Evolutionary conservation across 495 filamentous ascomycete species (phyloP), one percentile per base, ranked within the genome.

Genomic region (Neurospora pannonica): DNA sequence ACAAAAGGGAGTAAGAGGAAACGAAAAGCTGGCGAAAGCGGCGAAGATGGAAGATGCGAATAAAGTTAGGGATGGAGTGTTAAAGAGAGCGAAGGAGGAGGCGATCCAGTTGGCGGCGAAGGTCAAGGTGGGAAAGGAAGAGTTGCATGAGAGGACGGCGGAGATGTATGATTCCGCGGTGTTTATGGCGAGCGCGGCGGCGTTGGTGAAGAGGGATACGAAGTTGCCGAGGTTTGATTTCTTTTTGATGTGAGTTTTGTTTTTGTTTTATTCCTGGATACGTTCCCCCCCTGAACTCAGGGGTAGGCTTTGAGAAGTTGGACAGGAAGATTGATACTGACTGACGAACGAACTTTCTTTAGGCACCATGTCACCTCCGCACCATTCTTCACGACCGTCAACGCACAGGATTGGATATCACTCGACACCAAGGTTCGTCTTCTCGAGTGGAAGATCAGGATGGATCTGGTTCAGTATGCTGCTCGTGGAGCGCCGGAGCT

Each of bases 191-290:
- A 80, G 83, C 4, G 84, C 87, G 2, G 84, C 86, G 11, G 88
- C 94, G 2, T 67, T 67, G 15, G 86, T 78, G 71, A 38, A n/a
- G 70, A 48, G 92, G 75, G 82, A 88, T 43, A 84, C 85, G 5
- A 92, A 95, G 76, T 72, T 84, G 21, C 81, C 90, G 74, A 93
- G 90, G 77, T 85, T 94, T 75, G 95, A 97, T 76, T 98, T 98
- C 80, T 96, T 91, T 83, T 87, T 89, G 79, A 92, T 97, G 83
- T 85, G 74, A 81, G 83, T 79, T 42, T 42, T 62, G 28, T 31
- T 1, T 42, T 28, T 46, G 6, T 4, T 6, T 28, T 24, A 7
- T 28, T 39, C 36, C 62, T 46, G 24, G 48, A 17, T 31, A 28
- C 48, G 46, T 43, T 34, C 39, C 70, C 34, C 70, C 42, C 46